A percentile compares a stretch with the other conserved stretches of the same genome.
Evolutionary conservation across 129 eudicot genomes (phyloP).

Genomic region (Sambucus nigra): DNA sequence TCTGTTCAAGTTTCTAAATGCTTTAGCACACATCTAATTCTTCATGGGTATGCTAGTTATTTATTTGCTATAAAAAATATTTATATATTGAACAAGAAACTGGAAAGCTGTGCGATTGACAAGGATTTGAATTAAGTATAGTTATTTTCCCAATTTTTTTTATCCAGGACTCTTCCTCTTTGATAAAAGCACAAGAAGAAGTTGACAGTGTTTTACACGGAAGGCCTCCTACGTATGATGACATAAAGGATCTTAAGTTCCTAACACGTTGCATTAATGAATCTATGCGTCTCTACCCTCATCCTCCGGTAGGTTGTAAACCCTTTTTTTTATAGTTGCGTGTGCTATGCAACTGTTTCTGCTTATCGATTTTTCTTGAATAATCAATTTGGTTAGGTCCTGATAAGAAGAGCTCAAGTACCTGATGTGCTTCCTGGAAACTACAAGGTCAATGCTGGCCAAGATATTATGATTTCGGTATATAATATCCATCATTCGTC

Average conservation of each 20-base stretch:
- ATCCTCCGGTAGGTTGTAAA: conserved; percentile 68
- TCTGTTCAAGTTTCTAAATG: too few relatives aligned
- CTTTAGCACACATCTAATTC: too few relatives aligned
- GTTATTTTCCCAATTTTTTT: too few relatives aligned
- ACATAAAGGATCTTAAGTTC: conserved; percentile 67
- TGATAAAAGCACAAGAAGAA: conserved; percentile 77
- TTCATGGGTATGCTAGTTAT: too few relatives aligned
- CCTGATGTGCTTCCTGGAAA: conserved; percentile 81
- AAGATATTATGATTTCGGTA: conserved; percentile 96
- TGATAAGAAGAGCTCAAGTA: conserved; percentile 82
- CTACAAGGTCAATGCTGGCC: conserved; percentile 88
- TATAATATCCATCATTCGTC: conserved; percentile 94
- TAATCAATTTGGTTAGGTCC: conserved; percentile 38
- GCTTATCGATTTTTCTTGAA: background rate
- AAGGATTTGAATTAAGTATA: too few relatives aligned
- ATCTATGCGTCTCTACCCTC: conserved; percentile 93
- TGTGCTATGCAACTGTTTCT: background rate
- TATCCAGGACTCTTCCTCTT: conserved; percentile 59
- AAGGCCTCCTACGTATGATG: conserved; percentile 67
- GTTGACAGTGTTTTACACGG: conserved; percentile 88
- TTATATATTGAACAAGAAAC: too few relatives aligned
- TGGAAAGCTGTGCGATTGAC: too few relatives aligned
- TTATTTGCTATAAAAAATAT: too few relatives aligned
- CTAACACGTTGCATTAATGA: conserved; percentile 84
- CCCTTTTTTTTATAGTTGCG: background rate